phyloP scores from a whole-genome alignment of 768 basidiomycete genomes.

The Coprinopsis marcescibilis region DNA sequence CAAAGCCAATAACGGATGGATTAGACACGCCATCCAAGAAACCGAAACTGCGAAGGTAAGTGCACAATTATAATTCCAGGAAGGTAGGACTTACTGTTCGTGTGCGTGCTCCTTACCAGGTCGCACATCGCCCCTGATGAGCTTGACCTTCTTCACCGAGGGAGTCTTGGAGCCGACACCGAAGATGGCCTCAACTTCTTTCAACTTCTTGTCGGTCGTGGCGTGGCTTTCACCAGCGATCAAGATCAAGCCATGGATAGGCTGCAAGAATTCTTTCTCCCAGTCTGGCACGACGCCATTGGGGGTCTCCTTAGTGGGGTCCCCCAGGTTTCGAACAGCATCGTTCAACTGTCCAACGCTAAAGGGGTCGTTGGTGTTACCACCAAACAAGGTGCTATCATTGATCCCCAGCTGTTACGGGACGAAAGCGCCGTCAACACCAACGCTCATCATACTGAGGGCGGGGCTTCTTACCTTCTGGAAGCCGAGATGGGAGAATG shows the following conservation, averaged over 20 bases:
- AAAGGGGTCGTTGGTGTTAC: slow-evolving; percentile 26
- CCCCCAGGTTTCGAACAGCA: slow-evolving; percentile 31
- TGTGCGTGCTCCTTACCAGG: slow-evolving; percentile 38
- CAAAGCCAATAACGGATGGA: slow-evolving; percentile 38
- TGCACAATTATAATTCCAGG: not conserved
- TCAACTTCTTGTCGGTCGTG: slow-evolving; percentile 30
- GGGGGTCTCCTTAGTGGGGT: slow-evolving; percentile 21
- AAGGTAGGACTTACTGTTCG: slow-evolving; percentile 35
- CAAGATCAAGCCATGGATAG: slow-evolving; percentile 45
- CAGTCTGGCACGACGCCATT: slow-evolving; percentile 34
- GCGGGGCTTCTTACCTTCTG: slow-evolving; percentile 22
- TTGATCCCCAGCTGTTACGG: slow-evolving; percentile 32
- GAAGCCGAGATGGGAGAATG: slow-evolving; percentile 48
- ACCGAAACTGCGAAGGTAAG: slow-evolving; percentile 34
- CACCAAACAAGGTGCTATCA: slow-evolving; percentile 32
- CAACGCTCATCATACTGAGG: not conserved
- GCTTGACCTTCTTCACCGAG: slow-evolving; percentile 34
- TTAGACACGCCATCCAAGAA: slow-evolving; percentile 50
- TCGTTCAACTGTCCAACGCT: slow-evolving; percentile 34
- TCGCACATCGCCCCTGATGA: slow-evolving; percentile 35
- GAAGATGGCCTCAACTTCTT: slow-evolving; percentile 30
- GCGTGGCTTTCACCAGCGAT: slow-evolving; percentile 40
- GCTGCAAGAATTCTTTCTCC: slow-evolving; percentile 39
- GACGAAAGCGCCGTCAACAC: not conserved
- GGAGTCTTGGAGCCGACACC: slow-evolving; percentile 20